These are phyloP conservation scores for Phytophthora rubi DNA, from an alignment of 352 stramenopile species.

Conservation along the genomic window DNA sequence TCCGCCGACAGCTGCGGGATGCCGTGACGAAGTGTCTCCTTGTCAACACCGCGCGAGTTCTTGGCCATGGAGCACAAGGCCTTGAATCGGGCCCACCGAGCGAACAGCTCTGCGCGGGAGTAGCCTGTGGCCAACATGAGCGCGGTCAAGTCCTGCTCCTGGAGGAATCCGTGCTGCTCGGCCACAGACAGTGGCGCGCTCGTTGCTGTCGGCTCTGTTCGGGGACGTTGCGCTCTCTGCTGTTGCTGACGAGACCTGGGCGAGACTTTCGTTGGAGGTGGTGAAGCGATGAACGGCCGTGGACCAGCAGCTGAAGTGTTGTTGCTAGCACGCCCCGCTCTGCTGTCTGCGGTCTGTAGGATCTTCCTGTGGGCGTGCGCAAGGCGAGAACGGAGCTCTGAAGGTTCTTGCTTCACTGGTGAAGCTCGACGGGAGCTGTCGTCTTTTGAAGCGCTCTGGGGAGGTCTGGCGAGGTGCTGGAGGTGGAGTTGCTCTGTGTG, in stretches of 20 bases:
- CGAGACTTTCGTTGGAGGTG: neutral
- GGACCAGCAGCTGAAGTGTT: neutral
- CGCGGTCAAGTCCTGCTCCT: conserved; percentile 57
- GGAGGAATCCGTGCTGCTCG: conserved; percentile 60
- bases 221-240: conserved; percentile 2
- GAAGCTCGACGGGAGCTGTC: conserved; percentile 1
- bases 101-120: conserved; percentile 65
- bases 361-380: conserved; percentile 23
- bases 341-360: neutral
- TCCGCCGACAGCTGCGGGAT: conserved; percentile 69
- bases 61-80: conserved; percentile 67
- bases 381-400: conserved; percentile 16
- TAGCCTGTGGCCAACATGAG: conserved; percentile 63
- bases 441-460: conserved; percentile 2
- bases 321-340: neutral
- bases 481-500: conserved; percentile 51
- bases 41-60: conserved; percentile 58
- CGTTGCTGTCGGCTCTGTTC: conserved; percentile 3
- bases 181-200: conserved; percentile 19
- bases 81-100: conserved; percentile 76
- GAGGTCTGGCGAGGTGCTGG: conserved; percentile 29
- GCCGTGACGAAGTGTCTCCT: conserved; percentile 67
- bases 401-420: conserved; percentile 18
- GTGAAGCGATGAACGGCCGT: neutral
- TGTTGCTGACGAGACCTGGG: conserved; percentile 3